Evolutionary conservation across 2,329 filamentous ascomycete genomes (phyloP), one percentile per base, ranked within the genome.

Genomic region (Coniochaeta ligniaria): DNA sequence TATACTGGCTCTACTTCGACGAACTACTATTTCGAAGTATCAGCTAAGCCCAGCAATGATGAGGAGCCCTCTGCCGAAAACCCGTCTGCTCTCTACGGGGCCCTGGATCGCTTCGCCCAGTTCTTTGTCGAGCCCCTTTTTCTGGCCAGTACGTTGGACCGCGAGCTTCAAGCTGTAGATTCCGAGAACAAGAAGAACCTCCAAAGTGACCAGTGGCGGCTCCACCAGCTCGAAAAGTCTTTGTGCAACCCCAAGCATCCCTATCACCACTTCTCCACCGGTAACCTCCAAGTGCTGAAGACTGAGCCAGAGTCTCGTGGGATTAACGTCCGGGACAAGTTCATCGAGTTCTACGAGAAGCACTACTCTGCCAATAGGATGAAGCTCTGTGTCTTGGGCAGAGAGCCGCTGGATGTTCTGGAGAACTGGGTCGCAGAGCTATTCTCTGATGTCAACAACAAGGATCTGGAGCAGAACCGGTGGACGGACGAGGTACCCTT

Each of bases 101-200:
- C 90, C 5, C 80, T 97, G 58, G 93, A 97, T 72, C 87, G 92
- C 36, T 97, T 97, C 74, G 90, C 93, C 14, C 92, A 96, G 72
- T 97, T 97, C 76, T 97, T 97, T 73, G 88, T 96, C 65, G 84
- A 89, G 63, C 93, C 93, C 0, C 81, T 97, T 36, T 97, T 97
- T 73, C 81, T 96, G 11, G 86, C 89, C 59, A 91, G 87, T 65
- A 95, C 92, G 0, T 75, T 97, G 57, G 93, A 97, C 68, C 85
- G 93, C 57, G 93, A 97, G 75, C 80, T 97, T 63, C 87, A 84
- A 65, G 93, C 93, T 1, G 93, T 97, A 22, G 92, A 97, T 70
- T 96, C 92, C 6, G 93, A 97, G 74, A 96, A 97, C 77, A 96
- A 96, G 82, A 97, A 97, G 83, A 97, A 97, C 67, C 78, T 97